These are phyloP conservation scores for Curvularia eragrostidis DNA, from an alignment of 2,329 filamentous ascomycete species.

Conservation along the genomic window DNA sequence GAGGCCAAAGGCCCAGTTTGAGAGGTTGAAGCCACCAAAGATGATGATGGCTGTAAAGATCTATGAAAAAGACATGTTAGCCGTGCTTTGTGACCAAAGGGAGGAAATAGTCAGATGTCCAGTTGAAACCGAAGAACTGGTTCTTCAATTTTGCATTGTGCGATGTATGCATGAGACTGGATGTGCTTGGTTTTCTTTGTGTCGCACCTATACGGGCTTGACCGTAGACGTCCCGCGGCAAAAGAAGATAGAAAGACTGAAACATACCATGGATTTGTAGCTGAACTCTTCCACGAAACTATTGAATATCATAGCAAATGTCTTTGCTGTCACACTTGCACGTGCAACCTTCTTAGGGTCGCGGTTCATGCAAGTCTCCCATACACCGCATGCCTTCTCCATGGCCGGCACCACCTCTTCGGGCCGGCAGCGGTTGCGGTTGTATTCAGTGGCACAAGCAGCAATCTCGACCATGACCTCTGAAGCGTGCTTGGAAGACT, in stretches of 20 bases:
- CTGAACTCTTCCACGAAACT: slow-evolving; percentile 90
- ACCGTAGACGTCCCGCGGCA: not conserved
- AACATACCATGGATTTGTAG: slow-evolving; percentile 74
- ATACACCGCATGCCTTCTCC: slow-evolving; percentile 74
- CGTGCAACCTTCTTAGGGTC: slow-evolving; percentile 79
- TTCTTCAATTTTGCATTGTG: not conserved
- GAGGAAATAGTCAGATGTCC: not conserved
- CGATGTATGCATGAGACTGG: not conserved
- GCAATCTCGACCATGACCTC: slow-evolving; percentile 76
- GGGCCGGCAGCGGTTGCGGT: slow-evolving; percentile 75
- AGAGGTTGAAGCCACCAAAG: slow-evolving; percentile 61
- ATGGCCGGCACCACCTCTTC: slow-evolving; percentile 74
- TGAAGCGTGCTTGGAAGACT: slow-evolving; percentile 71
- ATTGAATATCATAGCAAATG: slow-evolving; percentile 92
- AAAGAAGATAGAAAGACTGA: slow-evolving; percentile 10
- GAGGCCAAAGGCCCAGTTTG: slow-evolving; percentile 66
- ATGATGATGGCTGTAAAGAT: slow-evolving; percentile 58
- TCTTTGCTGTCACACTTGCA: slow-evolving; percentile 82
- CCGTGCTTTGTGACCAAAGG: not conserved
- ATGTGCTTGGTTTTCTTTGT: not conserved
- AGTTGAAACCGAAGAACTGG: not conserved
- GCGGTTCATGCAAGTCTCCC: slow-evolving; percentile 86
- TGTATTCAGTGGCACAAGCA: slow-evolving; percentile 75
- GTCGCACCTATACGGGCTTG: not conserved
- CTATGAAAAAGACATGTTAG: slow-evolving; percentile 41